These are phyloP conservation scores for Chlorella vulgaris DNA, from an alignment of 139 green algal genomes.

Conservation along the genomic window DNA sequence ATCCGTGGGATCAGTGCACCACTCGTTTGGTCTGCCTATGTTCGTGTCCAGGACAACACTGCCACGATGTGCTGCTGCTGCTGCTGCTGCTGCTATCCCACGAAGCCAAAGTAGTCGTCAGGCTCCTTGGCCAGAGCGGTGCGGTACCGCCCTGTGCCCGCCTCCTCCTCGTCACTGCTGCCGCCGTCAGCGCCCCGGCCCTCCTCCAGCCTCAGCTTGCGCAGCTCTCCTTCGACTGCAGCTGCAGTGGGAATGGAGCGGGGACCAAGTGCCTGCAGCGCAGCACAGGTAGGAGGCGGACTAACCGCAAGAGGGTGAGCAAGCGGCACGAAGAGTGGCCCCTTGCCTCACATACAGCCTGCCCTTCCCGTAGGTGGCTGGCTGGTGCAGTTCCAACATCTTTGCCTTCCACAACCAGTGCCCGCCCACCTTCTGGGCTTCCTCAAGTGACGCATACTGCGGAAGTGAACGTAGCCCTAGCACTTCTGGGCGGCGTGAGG, in stretches of 20 bases:
- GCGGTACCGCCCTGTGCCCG: not conserved
- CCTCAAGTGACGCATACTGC: conserved; percentile 51
- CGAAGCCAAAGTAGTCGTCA: conserved; percentile 55
- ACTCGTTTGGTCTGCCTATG: too few relatives aligned
- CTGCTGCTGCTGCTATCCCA: conserved; percentile 22
- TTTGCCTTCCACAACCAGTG: not conserved
- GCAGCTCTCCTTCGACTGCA: conserved; percentile 42
- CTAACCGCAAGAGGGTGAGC: too few relatives aligned
- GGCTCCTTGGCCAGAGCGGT: conserved; percentile 46
- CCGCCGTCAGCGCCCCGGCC: not conserved
- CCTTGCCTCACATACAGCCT: too few relatives aligned
- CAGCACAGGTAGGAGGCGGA: not conserved
- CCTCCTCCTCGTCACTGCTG: conserved; percentile 33
- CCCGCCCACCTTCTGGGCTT: conserved; percentile 43
- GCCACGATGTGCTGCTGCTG: not conserved
- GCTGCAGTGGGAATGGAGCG: conserved; percentile 41
- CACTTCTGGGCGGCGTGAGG: conserved; percentile 39
- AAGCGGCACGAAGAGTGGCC: too few relatives aligned
- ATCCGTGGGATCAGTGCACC: too few relatives aligned
- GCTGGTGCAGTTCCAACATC: not conserved
- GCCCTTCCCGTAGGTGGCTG: not conserved
- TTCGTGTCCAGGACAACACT: too few relatives aligned
- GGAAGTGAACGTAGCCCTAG: conserved; percentile 49
- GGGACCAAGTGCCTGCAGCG: conserved; percentile 44
- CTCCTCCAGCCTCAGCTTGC: conserved; percentile 42